These are phyloP conservation scores for Saccharomycopsis hybrid DNA, from an alignment of 1,139 yeast genomes.

Conservation along the genomic window DNA sequence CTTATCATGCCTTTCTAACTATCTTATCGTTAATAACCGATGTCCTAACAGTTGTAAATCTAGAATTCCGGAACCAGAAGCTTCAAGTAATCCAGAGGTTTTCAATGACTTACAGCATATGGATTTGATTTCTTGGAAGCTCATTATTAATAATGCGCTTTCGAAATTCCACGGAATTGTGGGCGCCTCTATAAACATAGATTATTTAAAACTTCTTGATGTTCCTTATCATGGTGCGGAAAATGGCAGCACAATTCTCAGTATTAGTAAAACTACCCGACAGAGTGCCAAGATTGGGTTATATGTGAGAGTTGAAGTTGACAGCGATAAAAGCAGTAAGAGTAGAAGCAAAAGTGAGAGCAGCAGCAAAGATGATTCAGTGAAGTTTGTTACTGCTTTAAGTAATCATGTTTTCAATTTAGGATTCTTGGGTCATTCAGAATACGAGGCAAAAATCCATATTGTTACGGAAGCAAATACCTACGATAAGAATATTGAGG, in stretches of 20 bases:
- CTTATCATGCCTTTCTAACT: no score
- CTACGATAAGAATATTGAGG: no score
- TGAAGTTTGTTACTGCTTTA: constrained; percentile 25
- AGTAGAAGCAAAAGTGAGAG: neutral
- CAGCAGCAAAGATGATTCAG: constrained; percentile 10
- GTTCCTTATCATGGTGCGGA: no score
- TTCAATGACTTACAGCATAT: neutral
- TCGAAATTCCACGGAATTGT: constrained; percentile 33
- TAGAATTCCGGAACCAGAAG: constrained; percentile 22
- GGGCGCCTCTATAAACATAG: constrained; percentile 33
- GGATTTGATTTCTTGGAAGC: constrained; percentile 34
- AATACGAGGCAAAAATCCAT: no score
- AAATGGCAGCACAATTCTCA: no score
- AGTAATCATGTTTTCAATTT: constrained; percentile 23
- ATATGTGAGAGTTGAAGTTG: constrained; percentile 1
- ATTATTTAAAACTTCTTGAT: no score
- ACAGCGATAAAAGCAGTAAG: no score
- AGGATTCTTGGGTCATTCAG: constrained; percentile 18
- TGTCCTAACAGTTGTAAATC: no score
- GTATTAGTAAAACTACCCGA: no score
- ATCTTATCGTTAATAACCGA: no score
- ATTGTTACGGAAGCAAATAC: no score
- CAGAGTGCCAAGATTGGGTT: neutral
- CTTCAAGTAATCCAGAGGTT: constrained; percentile 21
- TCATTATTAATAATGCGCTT: constrained; percentile 30